Evolutionary conservation across 192 early-diverging fungal genomes (phyloP), one percentile per base, ranked within the genome.

Genomic region (Rhizophagus sp.): DNA sequence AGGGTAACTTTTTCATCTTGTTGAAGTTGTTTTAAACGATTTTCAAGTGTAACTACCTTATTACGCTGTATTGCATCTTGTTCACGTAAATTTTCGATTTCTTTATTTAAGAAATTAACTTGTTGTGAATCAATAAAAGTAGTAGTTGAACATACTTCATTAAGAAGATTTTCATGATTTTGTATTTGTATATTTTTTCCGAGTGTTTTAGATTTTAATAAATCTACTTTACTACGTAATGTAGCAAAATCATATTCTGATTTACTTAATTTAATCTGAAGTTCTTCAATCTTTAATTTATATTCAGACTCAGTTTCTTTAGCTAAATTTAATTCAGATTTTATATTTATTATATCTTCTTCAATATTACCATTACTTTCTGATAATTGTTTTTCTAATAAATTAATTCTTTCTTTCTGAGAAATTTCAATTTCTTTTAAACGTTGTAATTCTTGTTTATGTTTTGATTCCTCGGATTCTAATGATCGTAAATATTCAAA

Each of bases 341-440:
- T 27, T 9, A 76, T 4, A 22, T 41, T 25, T 33, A 24, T 44
- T 36, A 76, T 25, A 62, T 76, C 75, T 41, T 15, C 30, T 13
- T 44, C 75, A 3, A 41, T 19, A 64, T 33, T 22, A 41, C 15
- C 47, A 50, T 39, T 8, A 30, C 19, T 24, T 39, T 41, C 22
- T 34, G 19, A 62, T 41, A 75, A 19, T 33, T 65, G 15, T 12
- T 1, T 65, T 39, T 76, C 75, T 9, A 76, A 47, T 11, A 24
- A 1, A 15, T n/a, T 33, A 2, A 76, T 52, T 64, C 62, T 62
- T 76, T 76, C 62, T 49, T 47, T 49, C 33, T 78, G 76, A 10
- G 33, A 2, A 12, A 44, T 70, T 44, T 70, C 68, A 4, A 70
- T 8, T 6, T 10, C n/a, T 39, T 41, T 33, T 41, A 44, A 41